Base-by-base conservation (phyloP, 495 filamentous ascomycete species). In the Penicillium silybi region DNA sequence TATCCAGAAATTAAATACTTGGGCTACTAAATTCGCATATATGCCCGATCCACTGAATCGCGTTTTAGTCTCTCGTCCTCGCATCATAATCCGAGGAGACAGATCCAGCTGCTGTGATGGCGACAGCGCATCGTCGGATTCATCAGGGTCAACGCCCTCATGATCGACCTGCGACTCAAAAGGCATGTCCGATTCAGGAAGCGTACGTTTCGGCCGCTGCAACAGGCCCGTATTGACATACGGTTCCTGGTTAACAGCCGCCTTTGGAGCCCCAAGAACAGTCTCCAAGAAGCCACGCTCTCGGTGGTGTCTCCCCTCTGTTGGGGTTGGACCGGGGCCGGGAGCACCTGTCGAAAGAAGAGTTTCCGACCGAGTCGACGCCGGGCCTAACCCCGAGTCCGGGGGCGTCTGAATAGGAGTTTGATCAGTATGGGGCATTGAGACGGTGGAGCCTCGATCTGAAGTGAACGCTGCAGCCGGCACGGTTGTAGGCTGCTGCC, bases 401-500 rank as follows among this genome's bases (percentile, higher is more conserved):
- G 68, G 64, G 52, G 70, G 59, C 13, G 65, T 64, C 47, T 71
- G 62, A 44, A 61, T 46, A 22, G 55, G 50, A 26, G 57, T 52
- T 50, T 53, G 62, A 55, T 67, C 65, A 39, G 43, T 47, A 26
- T 44, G 62, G 35, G 62, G 45, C 40, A 56, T 34, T 16, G 53
- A 39, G 23, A 39, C 22, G 22, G 61, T 66, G 52, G 67, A 56
- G 45, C 58, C 63, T 60, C 54, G 59, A 25, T 67, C 61, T 40
- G 63, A 46, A n/a, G 52, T n/a, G 34, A 66, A 66, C 15, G 66
- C 50, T 34, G 66, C 50, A 6, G 61, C 59, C 3, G 61, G 37
- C 3, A 76, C 63, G 8, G 70, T 74, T 27, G 64, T 66, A 13
- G 71, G 73, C 48, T 73, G 70, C 52, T 76, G 73, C 73, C 73